Percentiles rank a stretch among this genome's conserved stretches.
phyloP scores from a whole-genome alignment of 75 land plant genomes.

The Larix kaempferi region DNA sequence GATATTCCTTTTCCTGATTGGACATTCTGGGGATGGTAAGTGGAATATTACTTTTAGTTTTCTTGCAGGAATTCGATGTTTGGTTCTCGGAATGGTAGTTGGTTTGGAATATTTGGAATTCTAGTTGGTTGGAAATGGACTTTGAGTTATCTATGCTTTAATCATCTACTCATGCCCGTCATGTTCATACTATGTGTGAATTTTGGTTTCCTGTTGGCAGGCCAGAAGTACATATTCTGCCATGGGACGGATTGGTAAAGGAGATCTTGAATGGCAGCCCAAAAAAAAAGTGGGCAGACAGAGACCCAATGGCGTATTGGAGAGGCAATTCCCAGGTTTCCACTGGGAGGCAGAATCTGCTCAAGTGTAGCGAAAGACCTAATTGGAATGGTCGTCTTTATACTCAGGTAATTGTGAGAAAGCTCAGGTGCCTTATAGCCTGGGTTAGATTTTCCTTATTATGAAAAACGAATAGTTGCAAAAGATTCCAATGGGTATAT shows the following conservation, averaged over 20 bases:
- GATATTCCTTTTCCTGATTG: slow-evolving; percentile 79
- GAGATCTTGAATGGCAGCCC: slow-evolving; percentile 38
- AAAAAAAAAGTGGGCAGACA: slow-evolving; percentile 32
- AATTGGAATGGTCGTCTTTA: slow-evolving; percentile 49
- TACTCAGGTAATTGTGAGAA: slow-evolving; percentile 20
- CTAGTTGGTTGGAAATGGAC: neutral
- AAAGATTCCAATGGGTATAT: too few relatives aligned
- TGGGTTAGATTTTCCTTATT: too few relatives aligned
- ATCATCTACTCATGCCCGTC: too few relatives aligned
- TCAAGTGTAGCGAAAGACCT: slow-evolving; percentile 33
- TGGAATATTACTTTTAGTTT: neutral
- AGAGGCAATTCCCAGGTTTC: slow-evolving; percentile 49
- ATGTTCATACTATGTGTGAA: neutral
- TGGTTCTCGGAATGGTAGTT: neutral
- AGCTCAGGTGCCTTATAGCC: too few relatives aligned
- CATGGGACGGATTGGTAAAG: slow-evolving; percentile 44
- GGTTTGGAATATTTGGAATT: too few relatives aligned
- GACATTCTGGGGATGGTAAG: slow-evolving; percentile 85
- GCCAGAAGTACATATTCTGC: slow-evolving; percentile 55
- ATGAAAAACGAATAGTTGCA: too few relatives aligned
- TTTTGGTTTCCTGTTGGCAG: slow-evolving; percentile 14
- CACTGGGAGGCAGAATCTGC: slow-evolving; percentile 24
- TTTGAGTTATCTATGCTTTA: neutral
- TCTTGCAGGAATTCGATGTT: neutral
- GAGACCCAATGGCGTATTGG: slow-evolving; percentile 58